phyloP scores from a whole-genome alignment of 148 eudicot genomes.

The Dysphania ambrosioides region DNA sequence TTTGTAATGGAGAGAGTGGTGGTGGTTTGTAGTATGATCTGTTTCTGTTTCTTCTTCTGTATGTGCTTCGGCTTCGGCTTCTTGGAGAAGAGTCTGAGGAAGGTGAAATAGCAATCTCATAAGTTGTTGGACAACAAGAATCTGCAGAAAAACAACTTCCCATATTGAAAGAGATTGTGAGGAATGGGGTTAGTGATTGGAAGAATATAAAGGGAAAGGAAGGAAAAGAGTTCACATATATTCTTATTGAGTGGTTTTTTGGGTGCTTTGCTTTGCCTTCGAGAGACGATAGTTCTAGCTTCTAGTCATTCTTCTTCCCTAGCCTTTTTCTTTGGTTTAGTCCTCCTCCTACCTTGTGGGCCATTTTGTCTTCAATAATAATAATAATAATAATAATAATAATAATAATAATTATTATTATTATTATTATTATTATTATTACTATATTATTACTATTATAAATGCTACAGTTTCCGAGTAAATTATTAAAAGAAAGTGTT shows the following conservation, averaged over 20 bases:
- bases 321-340: not conserved
- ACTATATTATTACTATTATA: no score
- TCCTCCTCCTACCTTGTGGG: not conserved
- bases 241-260: conserved; percentile 11
- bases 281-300: conserved; percentile 12
- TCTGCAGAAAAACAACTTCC: conserved; percentile 31
- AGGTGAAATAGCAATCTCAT: conserved; percentile 45
- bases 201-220: not conserved
- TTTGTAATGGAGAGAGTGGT: conserved; percentile 26
- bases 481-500: no score
- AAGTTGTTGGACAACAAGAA: conserved; percentile 17
- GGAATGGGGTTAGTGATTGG: not conserved
- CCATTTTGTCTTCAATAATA: no score
- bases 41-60: not conserved
- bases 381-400: no score
- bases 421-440: no score
- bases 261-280: conserved; percentile 33
- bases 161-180: conserved; percentile 6
- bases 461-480: no score
- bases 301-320: no score
- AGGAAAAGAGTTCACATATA: not conserved
- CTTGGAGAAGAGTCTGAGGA: conserved; percentile 25
- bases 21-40: conserved; percentile 22
- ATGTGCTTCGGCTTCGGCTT: not conserved
- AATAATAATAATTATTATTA: no score